These are phyloP conservation scores for Buxus sempervirens DNA, from an alignment of 164 flowering plant genomes.

Conservation along the genomic window DNA sequence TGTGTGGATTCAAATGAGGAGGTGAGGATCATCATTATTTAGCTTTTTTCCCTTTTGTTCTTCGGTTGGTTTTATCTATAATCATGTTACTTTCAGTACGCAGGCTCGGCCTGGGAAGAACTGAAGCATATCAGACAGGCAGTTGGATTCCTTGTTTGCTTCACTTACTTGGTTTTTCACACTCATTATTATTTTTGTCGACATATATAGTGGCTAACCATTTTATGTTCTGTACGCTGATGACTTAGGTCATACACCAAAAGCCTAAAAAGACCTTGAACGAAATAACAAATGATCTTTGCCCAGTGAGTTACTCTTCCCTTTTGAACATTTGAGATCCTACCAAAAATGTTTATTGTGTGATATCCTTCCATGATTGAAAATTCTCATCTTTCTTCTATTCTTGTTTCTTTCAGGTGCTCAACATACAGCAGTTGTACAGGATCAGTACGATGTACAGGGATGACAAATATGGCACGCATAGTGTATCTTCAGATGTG, in stretches of 20 bases:
- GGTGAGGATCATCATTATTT: constrained; percentile 35
- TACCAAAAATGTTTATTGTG: neutral
- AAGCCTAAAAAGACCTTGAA: constrained; percentile 87
- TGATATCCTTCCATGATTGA: neutral
- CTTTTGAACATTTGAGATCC: neutral
- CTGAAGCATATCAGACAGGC: constrained; percentile 96
- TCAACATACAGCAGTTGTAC: constrained; percentile 91
- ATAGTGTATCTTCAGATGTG: constrained; percentile 91
- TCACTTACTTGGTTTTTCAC: neutral
- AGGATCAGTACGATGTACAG: constrained; percentile 93
- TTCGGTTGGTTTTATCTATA: neutral
- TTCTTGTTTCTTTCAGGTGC: constrained; percentile 48
- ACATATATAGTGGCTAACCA: neutral
- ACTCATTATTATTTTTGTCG: neutral
- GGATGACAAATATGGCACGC: constrained; percentile 64
- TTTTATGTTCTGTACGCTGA: neutral
- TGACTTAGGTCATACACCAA: constrained; percentile 86
- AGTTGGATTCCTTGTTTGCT: constrained; percentile 88
- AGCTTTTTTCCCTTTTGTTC: neutral
- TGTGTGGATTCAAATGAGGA: constrained; percentile 78
- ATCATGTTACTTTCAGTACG: constrained; percentile 46
- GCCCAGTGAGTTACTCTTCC: constrained; percentile 61
- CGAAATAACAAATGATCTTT: constrained; percentile 88
- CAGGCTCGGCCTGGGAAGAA: constrained; percentile 97
- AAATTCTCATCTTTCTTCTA: constrained; percentile 3